A percentile compares a stretch with the other conserved stretches of the same genome.
Conservation (phyloP, 1,139 yeast genomes). For the Nakaseomyces uthaithaninus region DNA sequence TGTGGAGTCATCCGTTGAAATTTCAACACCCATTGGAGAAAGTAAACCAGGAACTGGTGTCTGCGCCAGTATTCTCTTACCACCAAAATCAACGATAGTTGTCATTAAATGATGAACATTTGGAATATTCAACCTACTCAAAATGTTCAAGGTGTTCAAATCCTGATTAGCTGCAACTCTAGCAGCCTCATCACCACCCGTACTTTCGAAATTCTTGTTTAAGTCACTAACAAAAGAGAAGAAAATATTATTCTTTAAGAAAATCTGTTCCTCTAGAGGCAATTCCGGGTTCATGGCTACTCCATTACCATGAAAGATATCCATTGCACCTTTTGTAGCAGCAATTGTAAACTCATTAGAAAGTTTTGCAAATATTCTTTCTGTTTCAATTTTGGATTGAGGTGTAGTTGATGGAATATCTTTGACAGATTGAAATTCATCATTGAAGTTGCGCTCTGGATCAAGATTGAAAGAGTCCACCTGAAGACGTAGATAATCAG, state of each 20-base stretch:
- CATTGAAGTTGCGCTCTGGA: constrained; percentile 72
- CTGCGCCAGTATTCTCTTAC: constrained; percentile 82
- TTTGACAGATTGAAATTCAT: constrained; percentile 73
- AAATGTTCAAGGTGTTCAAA: constrained; percentile 56
- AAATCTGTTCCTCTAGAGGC: constrained; percentile 52
- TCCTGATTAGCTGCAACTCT: constrained; percentile 77
- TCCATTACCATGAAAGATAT: constrained; percentile 65
- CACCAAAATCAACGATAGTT: constrained; percentile 79
- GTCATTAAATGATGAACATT: constrained; percentile 70
- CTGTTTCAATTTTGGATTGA: constrained; percentile 67
- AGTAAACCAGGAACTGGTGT: constrained; percentile 97
- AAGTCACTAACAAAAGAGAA: constrained; percentile 77
- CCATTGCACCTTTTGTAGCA: constrained; percentile 74
- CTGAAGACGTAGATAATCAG: constrained; percentile 28
- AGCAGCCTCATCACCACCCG: constrained; percentile 84
- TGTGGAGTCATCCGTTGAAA: constrained; percentile 29
- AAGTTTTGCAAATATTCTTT: constrained; percentile 63
- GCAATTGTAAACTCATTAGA: constrained; percentile 67
- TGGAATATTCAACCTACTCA: constrained; percentile 57
- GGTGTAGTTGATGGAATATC: constrained; percentile 56
- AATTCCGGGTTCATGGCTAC: constrained; percentile 77
- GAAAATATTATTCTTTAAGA: constrained; percentile 73
- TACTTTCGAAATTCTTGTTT: constrained; percentile 51
- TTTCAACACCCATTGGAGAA: constrained; percentile 34
- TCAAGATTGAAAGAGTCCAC: constrained; percentile 15